Percentiles rank a stretch among this genome's conserved stretches.
Conservation (phyloP, 129 eudicot species). For the Lonicera japonica region DNA sequence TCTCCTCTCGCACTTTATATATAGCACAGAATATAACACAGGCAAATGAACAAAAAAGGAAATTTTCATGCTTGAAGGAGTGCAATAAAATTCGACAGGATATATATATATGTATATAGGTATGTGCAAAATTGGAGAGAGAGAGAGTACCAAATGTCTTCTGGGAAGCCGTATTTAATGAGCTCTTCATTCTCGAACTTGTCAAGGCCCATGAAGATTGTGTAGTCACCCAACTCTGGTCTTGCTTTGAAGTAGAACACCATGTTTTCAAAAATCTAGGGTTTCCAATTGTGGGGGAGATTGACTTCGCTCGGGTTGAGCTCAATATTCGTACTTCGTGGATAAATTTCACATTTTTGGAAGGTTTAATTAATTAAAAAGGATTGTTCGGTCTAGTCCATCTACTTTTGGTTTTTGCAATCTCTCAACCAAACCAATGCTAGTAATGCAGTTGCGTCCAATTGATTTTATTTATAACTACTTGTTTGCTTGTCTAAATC, state of each 20-base stretch:
- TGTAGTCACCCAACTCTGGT: constrained; percentile 90
- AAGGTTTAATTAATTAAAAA: no score
- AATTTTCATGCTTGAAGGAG: background rate
- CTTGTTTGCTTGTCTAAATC: no score
- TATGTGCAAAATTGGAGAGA: no score
- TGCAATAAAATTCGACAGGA: background rate
- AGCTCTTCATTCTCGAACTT: constrained; percentile 95
- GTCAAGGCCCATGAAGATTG: constrained; percentile 98
- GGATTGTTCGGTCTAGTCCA: no score
- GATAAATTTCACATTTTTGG: background rate
- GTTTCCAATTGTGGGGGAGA: constrained; percentile 15
- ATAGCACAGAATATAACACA: no score
- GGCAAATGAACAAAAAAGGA: background rate
- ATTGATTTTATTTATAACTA: no score
- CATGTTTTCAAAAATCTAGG: constrained; percentile 48
- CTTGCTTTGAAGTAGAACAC: constrained; percentile 96
- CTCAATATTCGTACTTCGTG: background rate
- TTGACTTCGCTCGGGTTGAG: background rate
- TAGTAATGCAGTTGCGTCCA: no score
- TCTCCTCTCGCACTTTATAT: no score
- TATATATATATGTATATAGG: background rate
- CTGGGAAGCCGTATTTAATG: constrained; percentile 94
- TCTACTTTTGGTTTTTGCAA: no score
- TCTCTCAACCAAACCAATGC: no score
- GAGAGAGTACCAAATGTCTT: constrained; percentile 98